These are phyloP conservation scores for Picea abies DNA, from an alignment of 83 land plant genomes.

Conservation along the genomic window DNA sequence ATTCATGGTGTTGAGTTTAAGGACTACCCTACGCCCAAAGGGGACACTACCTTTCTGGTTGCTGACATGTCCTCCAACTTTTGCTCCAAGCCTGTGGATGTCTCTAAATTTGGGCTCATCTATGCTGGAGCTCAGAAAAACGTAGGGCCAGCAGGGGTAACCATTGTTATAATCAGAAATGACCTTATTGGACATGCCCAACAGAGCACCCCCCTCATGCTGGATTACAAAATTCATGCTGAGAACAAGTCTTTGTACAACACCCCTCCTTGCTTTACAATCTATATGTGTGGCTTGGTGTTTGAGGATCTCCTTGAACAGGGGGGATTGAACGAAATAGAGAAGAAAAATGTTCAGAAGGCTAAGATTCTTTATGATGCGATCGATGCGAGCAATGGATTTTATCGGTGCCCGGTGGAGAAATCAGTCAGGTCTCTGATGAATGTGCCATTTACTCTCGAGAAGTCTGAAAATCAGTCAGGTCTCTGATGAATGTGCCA, in stretches of 20 bases:
- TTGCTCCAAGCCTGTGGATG: conserved; percentile 98
- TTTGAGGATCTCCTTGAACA: conserved; percentile 83
- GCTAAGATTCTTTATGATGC: conserved; percentile 81
- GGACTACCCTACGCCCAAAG: conserved; percentile 62
- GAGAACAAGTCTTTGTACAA: conserved; percentile 90
- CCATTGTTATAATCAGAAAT: conserved; percentile 81
- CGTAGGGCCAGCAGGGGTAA: conserved; percentile 93
- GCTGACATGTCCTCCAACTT: conserved; percentile 98
- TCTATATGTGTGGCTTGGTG: conserved; percentile 94
- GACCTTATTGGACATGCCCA: conserved; percentile 86
- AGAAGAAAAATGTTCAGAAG: conserved; percentile 85
- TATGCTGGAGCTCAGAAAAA: conserved; percentile 99
- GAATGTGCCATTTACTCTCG: conserved; percentile 97
- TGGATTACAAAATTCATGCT: conserved; percentile 94
- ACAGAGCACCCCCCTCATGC: conserved; percentile 81
- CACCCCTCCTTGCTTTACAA: conserved; percentile 91
- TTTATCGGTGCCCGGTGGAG: conserved; percentile 91
- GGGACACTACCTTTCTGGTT: conserved; percentile 50
- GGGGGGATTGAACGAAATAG: conserved; percentile 80
- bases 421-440: conserved; percentile 87
- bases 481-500: conserved; percentile 97
- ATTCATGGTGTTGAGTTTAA: conserved; percentile 98
- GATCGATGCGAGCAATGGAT: conserved; percentile 85
- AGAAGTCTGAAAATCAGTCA: conserved; percentile 73
- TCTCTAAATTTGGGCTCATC: conserved; percentile 80